Evolutionary conservation across 208 protist genomes (phyloP), one percentile per base, ranked within the genome.

Genomic region (Herpetomonas samuelpessoai): DNA sequence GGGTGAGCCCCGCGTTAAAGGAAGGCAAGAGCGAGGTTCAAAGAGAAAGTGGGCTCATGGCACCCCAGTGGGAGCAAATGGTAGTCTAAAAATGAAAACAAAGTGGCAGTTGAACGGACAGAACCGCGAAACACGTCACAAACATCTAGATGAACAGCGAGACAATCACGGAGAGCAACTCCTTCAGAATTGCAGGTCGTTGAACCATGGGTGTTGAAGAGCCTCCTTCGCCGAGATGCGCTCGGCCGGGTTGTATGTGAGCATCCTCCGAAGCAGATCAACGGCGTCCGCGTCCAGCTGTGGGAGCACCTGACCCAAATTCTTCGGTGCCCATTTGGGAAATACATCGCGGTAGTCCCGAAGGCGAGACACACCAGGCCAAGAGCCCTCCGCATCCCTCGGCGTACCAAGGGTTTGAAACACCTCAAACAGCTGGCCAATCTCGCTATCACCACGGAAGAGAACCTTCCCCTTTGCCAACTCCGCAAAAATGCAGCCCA

Each of bases 401-500:
- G 98, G 97, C 12, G 97, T 99, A 29, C 97, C 97, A 38, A 99
- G 82, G n/a, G 83, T 69, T 59, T 97, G 90, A 71, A 99, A 99
- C 69, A 99, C 99, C 56, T 97, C 88, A 71, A 98, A 98, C 16
- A 99, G 87, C 81, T 99, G 93, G 44, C 99, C 98, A 57, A 98
- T 97, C 69, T 98, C 96, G 61, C 95, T 97, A 64, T 98, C 92
- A 25, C 98, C 98, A 29, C 97, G 97, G 82, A 99, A 99, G 16
- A 99, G 71, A 21, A 98, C 96, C 57, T 91, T 88, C 21, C 94
- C 77, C 38, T 77, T 86, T 21, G 91, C 82, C 52, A 99, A 86
- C 82, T 99, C 98, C 21, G 98, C 98, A 85, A 99, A 99, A 74
- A 99, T 99, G 79, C 98, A 99, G 30, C 99, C 99, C 46, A 99